Evolutionary conservation across 371 early-diverging fungal genomes (phyloP), one percentile per base, ranked within the genome.

Genomic region (Synchytrium microbalum): DNA sequence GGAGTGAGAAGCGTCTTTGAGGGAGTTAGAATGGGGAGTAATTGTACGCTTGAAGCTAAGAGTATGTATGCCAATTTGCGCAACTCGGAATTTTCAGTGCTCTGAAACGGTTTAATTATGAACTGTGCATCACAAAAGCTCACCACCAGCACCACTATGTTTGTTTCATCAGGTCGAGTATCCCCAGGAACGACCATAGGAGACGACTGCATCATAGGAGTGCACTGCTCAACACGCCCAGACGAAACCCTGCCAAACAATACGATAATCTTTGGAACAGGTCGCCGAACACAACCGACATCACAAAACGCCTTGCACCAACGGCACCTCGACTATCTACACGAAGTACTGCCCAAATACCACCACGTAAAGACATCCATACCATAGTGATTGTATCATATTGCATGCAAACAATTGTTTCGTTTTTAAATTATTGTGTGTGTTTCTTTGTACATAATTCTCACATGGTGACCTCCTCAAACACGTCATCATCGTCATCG

Each of bases 1-100:
- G 88, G 88, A 78, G 88, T 88, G 31, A 86, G 87, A 23, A 83
- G 81, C 54, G 89, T 81, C 56, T 81, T 90, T 25, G 88, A 86
- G 70, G 88, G 90, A 1, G 54, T 76, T 13, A 74, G 79, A 26
- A 82, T 90, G 30, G 91, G 91, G 8, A 82, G 79, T 52, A 77
- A 78, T 55, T 88, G 88, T 64, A 78, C 83, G 8, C 65, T 90
- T 25, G 91, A 88, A 66, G 82, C 86, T 26, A 79, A 83, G 78
- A 80, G 86, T 85, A 74, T 13, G 53, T 10, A 16, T 19, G 5
- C 46, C 46, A n/a, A 10, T 5, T 19, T 38, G 5, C 46, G 46
- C 46, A 5, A 10, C 46, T 38, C 46, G 46, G n/a, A n/a, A n/a
- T n/a, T n/a, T n/a, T n/a, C n/a, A n/a, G n/a, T n/a, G n/a, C n/a